phyloP scores from a whole-genome alignment of 345 rosid genomes.

The Citropsis articulata region DNA sequence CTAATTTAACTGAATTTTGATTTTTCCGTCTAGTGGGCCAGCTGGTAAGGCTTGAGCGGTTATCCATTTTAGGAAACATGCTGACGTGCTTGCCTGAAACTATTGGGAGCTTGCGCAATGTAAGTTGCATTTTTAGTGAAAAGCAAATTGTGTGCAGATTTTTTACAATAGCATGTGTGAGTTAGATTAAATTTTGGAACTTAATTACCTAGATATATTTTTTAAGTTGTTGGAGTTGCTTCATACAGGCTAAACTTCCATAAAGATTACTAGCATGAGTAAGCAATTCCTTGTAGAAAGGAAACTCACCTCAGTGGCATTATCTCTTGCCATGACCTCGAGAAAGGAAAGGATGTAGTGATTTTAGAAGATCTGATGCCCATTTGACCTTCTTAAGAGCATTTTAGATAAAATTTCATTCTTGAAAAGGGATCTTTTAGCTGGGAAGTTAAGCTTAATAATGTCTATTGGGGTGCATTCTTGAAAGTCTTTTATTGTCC shows the following conservation, averaged over 20 bases:
- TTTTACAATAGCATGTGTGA: neutral
- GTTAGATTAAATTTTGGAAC: neutral
- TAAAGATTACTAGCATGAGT: neutral
- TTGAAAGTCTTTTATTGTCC: neutral
- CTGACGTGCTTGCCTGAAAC: constrained; percentile 76
- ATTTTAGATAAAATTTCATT: neutral
- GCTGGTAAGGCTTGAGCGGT: constrained; percentile 79
- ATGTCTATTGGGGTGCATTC: neutral
- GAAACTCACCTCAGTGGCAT: neutral
- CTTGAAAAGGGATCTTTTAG: neutral
- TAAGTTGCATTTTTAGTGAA: constrained; percentile 40
- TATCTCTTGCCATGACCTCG: neutral
- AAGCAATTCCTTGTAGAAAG: neutral
- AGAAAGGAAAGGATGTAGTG: neutral
- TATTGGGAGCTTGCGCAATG: constrained; percentile 92
- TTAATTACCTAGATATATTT: neutral
- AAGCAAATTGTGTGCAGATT: neutral
- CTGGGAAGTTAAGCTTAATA: neutral
- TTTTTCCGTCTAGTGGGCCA: constrained; percentile 68
- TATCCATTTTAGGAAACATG: constrained; percentile 77
- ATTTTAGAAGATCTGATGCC: neutral
- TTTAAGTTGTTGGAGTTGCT: neutral
- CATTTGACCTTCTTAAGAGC: neutral
- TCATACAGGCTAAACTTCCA: neutral
- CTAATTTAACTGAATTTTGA: constrained; percentile 8